Evolutionary conservation across 1,284 basidiomycete genomes (phyloP).

Genomic region (Earliella scabrosa): DNA sequence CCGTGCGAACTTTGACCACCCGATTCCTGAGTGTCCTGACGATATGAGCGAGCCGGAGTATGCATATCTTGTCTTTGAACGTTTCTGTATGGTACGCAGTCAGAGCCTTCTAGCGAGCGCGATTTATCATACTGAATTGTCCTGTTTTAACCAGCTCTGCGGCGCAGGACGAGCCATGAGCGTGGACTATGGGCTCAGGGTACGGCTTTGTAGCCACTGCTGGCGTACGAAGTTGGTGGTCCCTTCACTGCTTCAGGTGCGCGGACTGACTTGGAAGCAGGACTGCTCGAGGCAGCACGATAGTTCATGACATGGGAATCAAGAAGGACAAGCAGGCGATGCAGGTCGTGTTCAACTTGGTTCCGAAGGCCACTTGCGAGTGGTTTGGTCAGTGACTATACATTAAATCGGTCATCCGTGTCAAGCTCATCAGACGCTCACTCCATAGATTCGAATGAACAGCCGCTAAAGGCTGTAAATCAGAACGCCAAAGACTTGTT

Average conservation of each 20-base stretch:
- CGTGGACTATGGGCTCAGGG: not conserved
- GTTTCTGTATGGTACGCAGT: conserved; percentile 3
- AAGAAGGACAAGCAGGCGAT: too few species aligned
- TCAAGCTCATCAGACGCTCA: too few species aligned
- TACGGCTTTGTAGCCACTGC: not conserved
- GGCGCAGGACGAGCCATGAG: not conserved
- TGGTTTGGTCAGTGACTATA: too few species aligned
- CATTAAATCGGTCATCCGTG: too few species aligned
- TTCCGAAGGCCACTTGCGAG: too few species aligned
- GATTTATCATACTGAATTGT: too few species aligned
- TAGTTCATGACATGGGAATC: too few species aligned
- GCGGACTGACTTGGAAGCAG: not conserved
- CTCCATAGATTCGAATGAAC: too few species aligned
- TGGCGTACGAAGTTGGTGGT: not conserved
- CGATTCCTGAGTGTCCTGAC: not conserved
- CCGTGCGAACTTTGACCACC: not conserved
- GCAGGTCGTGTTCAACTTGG: too few species aligned
- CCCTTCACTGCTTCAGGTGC: not conserved
- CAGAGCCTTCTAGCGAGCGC: not conserved
- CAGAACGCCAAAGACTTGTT: too few species aligned
- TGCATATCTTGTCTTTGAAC: conserved; percentile 5
- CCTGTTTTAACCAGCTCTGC: not conserved
- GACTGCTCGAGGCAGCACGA: too few species aligned
- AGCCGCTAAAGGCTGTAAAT: too few species aligned
- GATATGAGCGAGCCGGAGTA: conserved; percentile 1